phyloP scores from a whole-genome alignment of 768 basidiomycete genomes.

The Sporobolomyces roseus region DNA sequence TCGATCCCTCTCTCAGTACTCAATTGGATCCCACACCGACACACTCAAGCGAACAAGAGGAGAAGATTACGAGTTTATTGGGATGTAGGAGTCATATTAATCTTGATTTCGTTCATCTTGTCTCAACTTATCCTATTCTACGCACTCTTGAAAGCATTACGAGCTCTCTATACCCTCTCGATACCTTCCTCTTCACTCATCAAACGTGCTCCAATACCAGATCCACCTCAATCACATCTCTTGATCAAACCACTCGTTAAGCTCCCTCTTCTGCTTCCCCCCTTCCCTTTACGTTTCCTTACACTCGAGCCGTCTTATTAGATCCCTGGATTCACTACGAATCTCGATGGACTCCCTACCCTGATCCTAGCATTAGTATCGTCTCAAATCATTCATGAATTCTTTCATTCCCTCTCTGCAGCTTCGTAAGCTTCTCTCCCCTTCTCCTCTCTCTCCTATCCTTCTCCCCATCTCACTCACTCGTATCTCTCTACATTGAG shows the following conservation, averaged over 20 bases:
- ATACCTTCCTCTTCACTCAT: not conserved
- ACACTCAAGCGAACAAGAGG: not conserved
- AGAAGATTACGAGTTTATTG: not conserved
- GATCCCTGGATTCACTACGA: constrained; percentile 17
- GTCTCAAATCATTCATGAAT: constrained; percentile 33
- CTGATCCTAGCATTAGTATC: constrained; percentile 3
- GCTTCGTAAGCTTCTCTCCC: constrained; percentile 3
- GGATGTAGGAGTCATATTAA: not conserved
- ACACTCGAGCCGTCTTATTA: not conserved
- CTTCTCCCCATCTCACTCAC: not conserved
- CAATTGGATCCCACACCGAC: not conserved
- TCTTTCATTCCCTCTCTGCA: constrained; percentile 26
- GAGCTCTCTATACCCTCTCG: not conserved
- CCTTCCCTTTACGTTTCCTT: not conserved
- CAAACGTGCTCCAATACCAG: not conserved
- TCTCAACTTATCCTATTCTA: constrained; percentile 8
- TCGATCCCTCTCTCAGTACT: not conserved
- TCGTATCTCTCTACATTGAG: too few species aligned
- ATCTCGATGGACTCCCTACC: constrained; percentile 3
- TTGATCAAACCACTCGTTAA: constrained; percentile 24
- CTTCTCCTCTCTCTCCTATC: not conserved
- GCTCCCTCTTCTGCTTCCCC: not conserved
- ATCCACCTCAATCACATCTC: not conserved
- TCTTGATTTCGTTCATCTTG: not conserved
- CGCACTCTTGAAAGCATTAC: not conserved